Evolutionary conservation across 805 yeast genomes (phyloP).

Genomic region (Nakazawaea laoshanensis): DNA sequence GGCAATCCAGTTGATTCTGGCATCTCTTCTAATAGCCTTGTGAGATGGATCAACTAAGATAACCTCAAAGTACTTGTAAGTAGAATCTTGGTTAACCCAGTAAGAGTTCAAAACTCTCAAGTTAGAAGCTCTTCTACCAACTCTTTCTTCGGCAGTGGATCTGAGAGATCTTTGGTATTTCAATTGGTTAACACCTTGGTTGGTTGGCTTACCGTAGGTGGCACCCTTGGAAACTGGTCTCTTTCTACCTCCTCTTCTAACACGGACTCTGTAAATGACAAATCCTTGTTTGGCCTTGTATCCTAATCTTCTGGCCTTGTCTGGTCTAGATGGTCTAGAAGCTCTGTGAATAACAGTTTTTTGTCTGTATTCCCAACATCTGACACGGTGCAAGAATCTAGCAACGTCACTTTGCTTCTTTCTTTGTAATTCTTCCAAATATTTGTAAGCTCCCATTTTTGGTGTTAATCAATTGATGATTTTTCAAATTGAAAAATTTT

Average conservation of each 20-base stretch:
- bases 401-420: slow-evolving; percentile 99
- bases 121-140: slow-evolving; percentile 98
- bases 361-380: slow-evolving; percentile 99
- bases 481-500: neutral
- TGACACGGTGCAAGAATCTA: slow-evolving; percentile 98
- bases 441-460: slow-evolving; percentile 99
- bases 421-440: slow-evolving; percentile 98
- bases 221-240: slow-evolving; percentile 99
- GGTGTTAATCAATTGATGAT: neutral
- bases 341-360: slow-evolving; percentile 98
- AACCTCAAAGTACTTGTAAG: slow-evolving; percentile 99
- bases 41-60: slow-evolving; percentile 96
- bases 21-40: slow-evolving; percentile 98
- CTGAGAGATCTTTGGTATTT: slow-evolving; percentile 98
- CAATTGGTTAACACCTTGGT: slow-evolving; percentile 99
- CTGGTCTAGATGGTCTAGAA: slow-evolving; percentile 97
- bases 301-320: slow-evolving; percentile 99
- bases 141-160: slow-evolving; percentile 99
- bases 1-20: slow-evolving; percentile 99
- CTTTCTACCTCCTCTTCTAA: slow-evolving; percentile 99
- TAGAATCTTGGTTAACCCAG: slow-evolving; percentile 99
- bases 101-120: slow-evolving; percentile 98
- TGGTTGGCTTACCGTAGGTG: slow-evolving; percentile 99
- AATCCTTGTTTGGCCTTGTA: slow-evolving; percentile 99
- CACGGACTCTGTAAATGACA: slow-evolving; percentile 97